Evolutionary conservation across 371 early-diverging fungal genomes (phyloP).

Genomic region (Blakeslea trispora): DNA sequence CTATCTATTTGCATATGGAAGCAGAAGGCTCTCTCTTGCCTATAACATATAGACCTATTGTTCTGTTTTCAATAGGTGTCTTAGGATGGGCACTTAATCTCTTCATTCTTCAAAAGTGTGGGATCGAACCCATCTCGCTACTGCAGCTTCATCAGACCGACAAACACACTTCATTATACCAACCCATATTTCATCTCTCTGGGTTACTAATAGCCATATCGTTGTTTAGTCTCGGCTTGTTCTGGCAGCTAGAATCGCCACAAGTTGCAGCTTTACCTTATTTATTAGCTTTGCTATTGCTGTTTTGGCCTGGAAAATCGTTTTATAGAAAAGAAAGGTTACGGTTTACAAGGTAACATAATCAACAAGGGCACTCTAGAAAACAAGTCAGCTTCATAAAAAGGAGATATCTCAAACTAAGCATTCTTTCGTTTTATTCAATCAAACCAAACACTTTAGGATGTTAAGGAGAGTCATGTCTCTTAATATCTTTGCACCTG

Average conservation of each 20-base stretch:
- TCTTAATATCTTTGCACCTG: slow-evolving; percentile 55
- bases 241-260: slow-evolving; percentile 17
- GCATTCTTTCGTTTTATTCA: neutral
- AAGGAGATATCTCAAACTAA: neutral
- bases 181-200: slow-evolving; percentile 53
- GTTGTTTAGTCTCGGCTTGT: slow-evolving; percentile 29
- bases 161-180: slow-evolving; percentile 32
- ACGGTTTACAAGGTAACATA: slow-evolving; percentile 61
- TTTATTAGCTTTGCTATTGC: slow-evolving; percentile 43
- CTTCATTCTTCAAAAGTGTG: slow-evolving; percentile 56
- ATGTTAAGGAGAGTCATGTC: slow-evolving; percentile 45
- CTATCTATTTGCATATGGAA: slow-evolving; percentile 9
- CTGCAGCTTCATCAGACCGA: slow-evolving; percentile 53
- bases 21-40: slow-evolving; percentile 46
- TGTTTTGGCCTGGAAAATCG: slow-evolving; percentile 58
- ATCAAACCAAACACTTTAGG: slow-evolving; percentile 14
- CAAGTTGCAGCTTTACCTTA: slow-evolving; percentile 57
- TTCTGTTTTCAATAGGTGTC: slow-evolving; percentile 71
- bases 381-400: too few relatives aligned
- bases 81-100: slow-evolving; percentile 81
- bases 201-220: slow-evolving; percentile 35
- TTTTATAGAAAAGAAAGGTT: slow-evolving; percentile 62
- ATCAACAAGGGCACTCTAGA: neutral
- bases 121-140: slow-evolving; percentile 62
- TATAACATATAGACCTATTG: slow-evolving; percentile 66